Evolutionary conservation across 176 grass and related monocot species (phyloP), one percentile per base, ranked within the genome.

Genomic region (Triticum dicoccoides): DNA sequence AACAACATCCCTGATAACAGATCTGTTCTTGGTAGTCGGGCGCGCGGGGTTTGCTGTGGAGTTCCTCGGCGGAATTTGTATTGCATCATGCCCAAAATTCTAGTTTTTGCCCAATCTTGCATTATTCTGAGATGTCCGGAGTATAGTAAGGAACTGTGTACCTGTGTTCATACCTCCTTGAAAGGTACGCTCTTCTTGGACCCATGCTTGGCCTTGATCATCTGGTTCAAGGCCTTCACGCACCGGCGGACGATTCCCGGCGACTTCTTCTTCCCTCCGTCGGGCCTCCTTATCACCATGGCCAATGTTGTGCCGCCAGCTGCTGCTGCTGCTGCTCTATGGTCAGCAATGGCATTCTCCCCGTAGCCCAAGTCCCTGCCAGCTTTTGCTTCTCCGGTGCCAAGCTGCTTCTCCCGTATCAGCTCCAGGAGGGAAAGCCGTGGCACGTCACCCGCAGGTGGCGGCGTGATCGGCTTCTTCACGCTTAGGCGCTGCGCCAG

Each of bases 351-450:
- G 62, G n/a, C 62, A 20, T 61, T 81, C 62, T 81, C 86, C 3
- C 20, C 32, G 21, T 56, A 21, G 18, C 49, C 5, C 23, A 83
- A 34, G 38, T 69, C 82, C 25, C 13, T 61, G 80, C 34, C 78
- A 56, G 54, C 32, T 80, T 81, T 88, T 11, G 80, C 80, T 74
- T 97, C 90, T 68, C 82, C 85, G 4, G 42, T 81, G 63, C 80
- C 78, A 59, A 86, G 85, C 85, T 90, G 93, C 81, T 90, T 93
- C 79, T 91, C 89, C n/a, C 88, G 47, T 62, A 97, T 94, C 68
- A 97, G 86, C 78, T 94, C 88, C 67, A 94, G 87, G 34, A 97
- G 90, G 35, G 92, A 94, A 61, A 89, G 79, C 30, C 88, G 92
- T 14, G 91, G 88, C 45, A 88, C 13, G 21, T 87, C 38, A 9